Percentiles rank a stretch among this genome's conserved stretches.
Conservation (phyloP, 75 land plant species). For the Ceratopteris richardii region DNA sequence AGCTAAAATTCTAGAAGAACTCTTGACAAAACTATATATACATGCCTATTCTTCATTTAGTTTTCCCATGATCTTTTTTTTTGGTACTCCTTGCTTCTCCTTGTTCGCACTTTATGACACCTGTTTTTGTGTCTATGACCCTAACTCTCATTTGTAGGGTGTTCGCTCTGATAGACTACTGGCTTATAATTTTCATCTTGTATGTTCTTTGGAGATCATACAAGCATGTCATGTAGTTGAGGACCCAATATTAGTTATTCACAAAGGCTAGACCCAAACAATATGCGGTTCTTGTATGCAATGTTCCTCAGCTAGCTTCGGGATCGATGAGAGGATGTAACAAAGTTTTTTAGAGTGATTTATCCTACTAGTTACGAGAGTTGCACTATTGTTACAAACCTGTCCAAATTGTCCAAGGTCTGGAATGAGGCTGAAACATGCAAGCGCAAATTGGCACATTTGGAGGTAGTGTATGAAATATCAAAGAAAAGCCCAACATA, state of each 20-base stretch:
- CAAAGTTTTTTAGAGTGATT: conserved; percentile 54
- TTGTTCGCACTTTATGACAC: too few relatives aligned
- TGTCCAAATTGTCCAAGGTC: conserved; percentile 51
- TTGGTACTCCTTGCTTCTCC: too few relatives aligned
- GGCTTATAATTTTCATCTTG: conserved; percentile 60
- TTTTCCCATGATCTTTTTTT: too few relatives aligned
- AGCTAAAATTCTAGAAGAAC: too few relatives aligned
- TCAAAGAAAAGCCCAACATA: conserved; percentile 55
- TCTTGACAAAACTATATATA: too few relatives aligned
- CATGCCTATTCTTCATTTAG: too few relatives aligned
- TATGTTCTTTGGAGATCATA: conserved; percentile 71
- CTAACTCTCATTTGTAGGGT: too few relatives aligned
- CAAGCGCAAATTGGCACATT: conserved; percentile 56
- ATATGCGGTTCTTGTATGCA: conserved; percentile 61
- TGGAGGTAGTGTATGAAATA: conserved; percentile 51
- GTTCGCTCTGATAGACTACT: conserved; percentile 45
- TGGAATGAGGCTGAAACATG: conserved; percentile 53
- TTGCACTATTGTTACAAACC: conserved; percentile 55
- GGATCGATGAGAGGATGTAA: conserved; percentile 73
- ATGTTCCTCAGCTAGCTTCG: conserved; percentile 45
- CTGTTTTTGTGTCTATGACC: too few relatives aligned
- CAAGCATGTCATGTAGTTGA: conserved; percentile 52
- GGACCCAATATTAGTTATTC: conserved; percentile 43
- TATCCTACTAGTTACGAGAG: conserved; percentile 74
- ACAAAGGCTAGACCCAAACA: conserved; percentile 50